A percentile compares a stretch with the other conserved stretches of the same genome.
Evolutionary conservation across 768 basidiomycete genomes (phyloP).

Genomic region (Cubamyces lactineus): DNA sequence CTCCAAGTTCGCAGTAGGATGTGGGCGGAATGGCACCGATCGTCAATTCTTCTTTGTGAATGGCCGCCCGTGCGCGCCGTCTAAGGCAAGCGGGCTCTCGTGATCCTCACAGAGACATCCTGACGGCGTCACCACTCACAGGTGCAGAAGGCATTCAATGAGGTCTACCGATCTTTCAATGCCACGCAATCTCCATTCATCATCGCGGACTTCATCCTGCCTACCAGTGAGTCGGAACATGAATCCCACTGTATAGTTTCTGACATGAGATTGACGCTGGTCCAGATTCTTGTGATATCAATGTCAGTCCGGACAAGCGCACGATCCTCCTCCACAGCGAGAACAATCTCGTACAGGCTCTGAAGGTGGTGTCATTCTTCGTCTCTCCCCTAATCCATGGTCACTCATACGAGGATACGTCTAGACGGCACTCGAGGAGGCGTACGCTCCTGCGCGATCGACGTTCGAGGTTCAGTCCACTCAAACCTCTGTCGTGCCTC

Average conservation of each 20-base stretch:
- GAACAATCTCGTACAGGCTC: conserved; percentile 68
- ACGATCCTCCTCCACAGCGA: conserved; percentile 93
- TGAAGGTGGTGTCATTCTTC: conserved; percentile 59
- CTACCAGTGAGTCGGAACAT: conserved; percentile 58
- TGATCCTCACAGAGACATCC: neutral
- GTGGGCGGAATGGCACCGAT: conserved; percentile 78
- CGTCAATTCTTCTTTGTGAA: conserved; percentile 94
- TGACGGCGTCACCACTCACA: conserved; percentile 31
- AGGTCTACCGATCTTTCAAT: conserved; percentile 87
- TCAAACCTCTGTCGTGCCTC: neutral
- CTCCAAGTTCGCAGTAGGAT: conserved; percentile 77
- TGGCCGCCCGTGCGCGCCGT: conserved; percentile 80
- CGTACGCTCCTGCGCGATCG: conserved; percentile 71
- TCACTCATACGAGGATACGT: neutral
- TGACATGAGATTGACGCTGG: neutral
- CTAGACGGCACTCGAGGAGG: conserved; percentile 66
- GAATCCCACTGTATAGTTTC: neutral
- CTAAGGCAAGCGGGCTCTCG: conserved; percentile 54
- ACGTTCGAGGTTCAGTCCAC: conserved; percentile 59
- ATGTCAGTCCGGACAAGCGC: conserved; percentile 96
- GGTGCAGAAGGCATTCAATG: conserved; percentile 90
- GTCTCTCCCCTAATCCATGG: conserved; percentile 5
- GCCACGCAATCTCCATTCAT: conserved; percentile 77
- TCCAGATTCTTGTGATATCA: conserved; percentile 84
- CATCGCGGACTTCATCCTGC: conserved; percentile 81